A percentile compares a stretch with the other conserved stretches of the same genome.
Conservation (phyloP, 148 eudicot species). For the Rhododendron vialii region DNA sequence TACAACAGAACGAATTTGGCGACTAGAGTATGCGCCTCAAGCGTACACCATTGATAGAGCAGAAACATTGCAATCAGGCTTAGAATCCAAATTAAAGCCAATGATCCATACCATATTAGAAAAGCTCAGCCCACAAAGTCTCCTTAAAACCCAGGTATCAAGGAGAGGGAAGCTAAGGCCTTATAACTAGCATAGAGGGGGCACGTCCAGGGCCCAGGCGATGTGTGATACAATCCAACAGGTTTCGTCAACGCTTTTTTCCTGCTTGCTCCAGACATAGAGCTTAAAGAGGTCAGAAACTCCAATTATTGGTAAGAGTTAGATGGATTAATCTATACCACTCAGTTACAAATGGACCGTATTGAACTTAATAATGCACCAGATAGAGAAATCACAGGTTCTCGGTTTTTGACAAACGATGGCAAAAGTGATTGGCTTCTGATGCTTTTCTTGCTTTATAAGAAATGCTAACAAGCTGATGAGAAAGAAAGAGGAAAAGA, state of each 20-base stretch:
- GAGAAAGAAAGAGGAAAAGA: neutral
- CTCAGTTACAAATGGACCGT: neutral
- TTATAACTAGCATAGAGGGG: too few species aligned
- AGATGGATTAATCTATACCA: neutral
- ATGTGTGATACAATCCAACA: too few species aligned
- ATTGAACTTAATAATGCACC: neutral
- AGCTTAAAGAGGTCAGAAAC: neutral
- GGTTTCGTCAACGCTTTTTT: too few species aligned
- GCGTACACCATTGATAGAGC: constrained; percentile 48
- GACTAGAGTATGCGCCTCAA: constrained; percentile 46
- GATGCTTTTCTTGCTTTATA: constrained; percentile 4
- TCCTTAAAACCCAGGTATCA: too few species aligned
- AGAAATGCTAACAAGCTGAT: neutral
- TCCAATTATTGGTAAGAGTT: neutral
- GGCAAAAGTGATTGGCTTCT: neutral
- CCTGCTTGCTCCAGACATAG: neutral
- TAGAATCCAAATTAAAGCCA: constrained; percentile 48
- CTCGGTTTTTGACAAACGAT: neutral
- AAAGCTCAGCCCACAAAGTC: too few species aligned
- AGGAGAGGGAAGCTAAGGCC: too few species aligned
- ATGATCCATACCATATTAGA: constrained; percentile 83
- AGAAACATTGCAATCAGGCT: constrained; percentile 28
- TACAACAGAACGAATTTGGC: constrained; percentile 38
- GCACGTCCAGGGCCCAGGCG: too few species aligned
- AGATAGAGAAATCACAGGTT: neutral